These are phyloP conservation scores for Chlorella sp. DNA, from an alignment of 139 green algal species.

Conservation along the genomic window DNA sequence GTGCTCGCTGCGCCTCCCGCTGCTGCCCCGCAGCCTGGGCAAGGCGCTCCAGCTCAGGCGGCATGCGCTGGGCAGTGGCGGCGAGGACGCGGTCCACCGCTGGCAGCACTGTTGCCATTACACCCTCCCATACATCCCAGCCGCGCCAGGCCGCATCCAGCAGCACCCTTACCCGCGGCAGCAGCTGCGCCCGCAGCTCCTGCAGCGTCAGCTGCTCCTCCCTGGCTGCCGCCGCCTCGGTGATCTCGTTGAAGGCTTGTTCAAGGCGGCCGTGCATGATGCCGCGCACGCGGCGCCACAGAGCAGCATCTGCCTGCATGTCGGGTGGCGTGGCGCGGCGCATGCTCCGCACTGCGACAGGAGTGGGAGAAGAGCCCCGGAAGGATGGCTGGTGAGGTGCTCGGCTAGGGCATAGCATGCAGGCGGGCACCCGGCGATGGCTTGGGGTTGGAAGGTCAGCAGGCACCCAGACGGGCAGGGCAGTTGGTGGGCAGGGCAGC, in stretches of 20 bases:
- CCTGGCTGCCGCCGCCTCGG: neutral
- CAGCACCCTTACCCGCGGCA: neutral
- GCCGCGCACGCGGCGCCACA: neutral
- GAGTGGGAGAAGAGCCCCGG: no score
- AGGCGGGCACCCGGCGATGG: no score
- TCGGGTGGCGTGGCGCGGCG: neutral
- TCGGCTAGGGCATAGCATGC: no score
- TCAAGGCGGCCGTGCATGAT: neutral
- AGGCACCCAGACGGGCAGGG: no score
- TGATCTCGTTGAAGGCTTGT: neutral
- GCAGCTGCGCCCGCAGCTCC: neutral
- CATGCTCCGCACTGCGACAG: neutral
- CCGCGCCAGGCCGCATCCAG: neutral
- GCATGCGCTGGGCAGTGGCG: no score
- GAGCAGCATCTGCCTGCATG: neutral
- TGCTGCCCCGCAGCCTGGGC: no score
- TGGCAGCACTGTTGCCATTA: neutral
- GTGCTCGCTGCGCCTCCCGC: no score
- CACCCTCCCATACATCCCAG: neutral
- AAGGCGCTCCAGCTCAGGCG: no score
- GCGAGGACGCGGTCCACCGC: neutral
- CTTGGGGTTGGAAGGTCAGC: no score
- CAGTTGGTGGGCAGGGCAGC: no score
- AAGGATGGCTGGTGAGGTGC: no score
- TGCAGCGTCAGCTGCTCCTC: neutral